Conservation (phyloP, 495 filamentous ascomycete genomes). For the Parathielavia appendiculata region DNA sequence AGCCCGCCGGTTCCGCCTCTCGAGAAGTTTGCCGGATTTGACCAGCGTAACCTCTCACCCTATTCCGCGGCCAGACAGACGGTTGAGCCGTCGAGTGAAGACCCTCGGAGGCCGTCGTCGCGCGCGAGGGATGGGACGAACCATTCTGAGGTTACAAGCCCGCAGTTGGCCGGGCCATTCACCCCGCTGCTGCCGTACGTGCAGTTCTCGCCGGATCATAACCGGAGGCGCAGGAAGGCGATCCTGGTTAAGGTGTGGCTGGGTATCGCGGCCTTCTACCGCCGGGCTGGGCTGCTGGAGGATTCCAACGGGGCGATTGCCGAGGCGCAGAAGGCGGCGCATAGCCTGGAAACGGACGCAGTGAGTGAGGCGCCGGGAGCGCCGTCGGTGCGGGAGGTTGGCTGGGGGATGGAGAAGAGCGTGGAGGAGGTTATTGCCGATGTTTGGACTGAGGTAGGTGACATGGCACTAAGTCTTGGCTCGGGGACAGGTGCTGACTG, state of each 20-base stretch:
- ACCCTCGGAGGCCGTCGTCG: constrained; percentile 15
- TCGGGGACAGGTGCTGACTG: constrained; percentile 30
- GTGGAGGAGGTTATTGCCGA: constrained; percentile 78
- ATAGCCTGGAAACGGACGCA: constrained; percentile 50
- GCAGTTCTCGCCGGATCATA: constrained; percentile 46
- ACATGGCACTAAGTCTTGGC: neutral
- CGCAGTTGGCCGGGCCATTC: constrained; percentile 19
- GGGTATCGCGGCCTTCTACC: constrained; percentile 79
- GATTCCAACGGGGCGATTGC: constrained; percentile 73
- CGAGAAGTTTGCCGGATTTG: constrained; percentile 38
- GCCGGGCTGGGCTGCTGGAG: constrained; percentile 68
- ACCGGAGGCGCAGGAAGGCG: constrained; percentile 53
- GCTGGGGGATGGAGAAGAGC: constrained; percentile 70
- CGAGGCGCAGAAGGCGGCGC: constrained; percentile 71
- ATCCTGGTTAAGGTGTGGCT: constrained; percentile 81
- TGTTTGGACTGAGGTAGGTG: constrained; percentile 62
- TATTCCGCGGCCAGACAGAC: constrained; percentile 25
- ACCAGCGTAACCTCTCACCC: constrained; percentile 31
- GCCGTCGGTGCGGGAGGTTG: constrained; percentile 51
- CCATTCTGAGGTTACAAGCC: neutral
- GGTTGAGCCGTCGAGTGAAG: constrained; percentile 1
- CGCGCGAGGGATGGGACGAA: constrained; percentile 11
- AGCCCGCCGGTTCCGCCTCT: constrained; percentile 28
- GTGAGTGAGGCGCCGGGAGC: constrained; percentile 46
- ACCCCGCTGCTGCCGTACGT: constrained; percentile 42